phyloP scores from a whole-genome alignment of 768 basidiomycete species.

The Gyrodon lividus region DNA sequence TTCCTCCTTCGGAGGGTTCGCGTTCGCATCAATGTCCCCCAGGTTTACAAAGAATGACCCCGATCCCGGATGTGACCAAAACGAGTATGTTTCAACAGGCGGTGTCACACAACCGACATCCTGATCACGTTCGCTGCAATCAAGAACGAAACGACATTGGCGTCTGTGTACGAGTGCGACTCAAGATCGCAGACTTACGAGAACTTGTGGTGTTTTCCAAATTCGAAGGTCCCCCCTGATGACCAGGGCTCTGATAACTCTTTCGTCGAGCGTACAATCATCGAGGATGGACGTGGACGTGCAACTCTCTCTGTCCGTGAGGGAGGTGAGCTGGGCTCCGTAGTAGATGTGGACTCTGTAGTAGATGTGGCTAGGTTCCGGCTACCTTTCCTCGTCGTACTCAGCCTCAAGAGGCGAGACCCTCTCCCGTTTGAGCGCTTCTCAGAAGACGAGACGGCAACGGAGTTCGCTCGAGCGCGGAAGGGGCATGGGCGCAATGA shows the following conservation, averaged over 20 bases:
- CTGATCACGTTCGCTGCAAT: constrained; percentile 9
- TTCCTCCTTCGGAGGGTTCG: constrained; percentile 32
- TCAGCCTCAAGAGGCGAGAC: constrained; percentile 7
- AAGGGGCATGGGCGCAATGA: constrained; percentile 13
- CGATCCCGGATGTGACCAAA: constrained; percentile 40
- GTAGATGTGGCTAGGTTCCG: constrained; percentile 1
- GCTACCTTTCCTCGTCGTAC: constrained; percentile 1
- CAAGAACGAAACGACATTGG: not conserved
- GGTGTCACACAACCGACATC: not conserved
- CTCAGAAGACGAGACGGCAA: constrained; percentile 2
- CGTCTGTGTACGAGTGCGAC: not conserved
- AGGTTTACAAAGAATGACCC: constrained; percentile 46
- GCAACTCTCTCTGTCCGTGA: not conserved
- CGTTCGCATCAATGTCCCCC: constrained; percentile 26
- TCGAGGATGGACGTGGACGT: constrained; percentile 15
- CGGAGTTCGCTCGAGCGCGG: constrained; percentile 4
- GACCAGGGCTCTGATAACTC: constrained; percentile 7
- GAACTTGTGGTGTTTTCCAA: not conserved
- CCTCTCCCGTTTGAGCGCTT: not conserved
- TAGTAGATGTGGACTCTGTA: too few relatives aligned
- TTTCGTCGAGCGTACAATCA: constrained; percentile 14
- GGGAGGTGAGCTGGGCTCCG: constrained; percentile 3
- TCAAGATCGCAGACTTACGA: constrained; percentile 14
- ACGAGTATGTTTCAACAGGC: constrained; percentile 36
- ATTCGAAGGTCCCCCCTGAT: constrained; percentile 3